Conservation (phyloP, 2,329 filamentous ascomycete genomes). For the Microdochium bolleyi region DNA sequence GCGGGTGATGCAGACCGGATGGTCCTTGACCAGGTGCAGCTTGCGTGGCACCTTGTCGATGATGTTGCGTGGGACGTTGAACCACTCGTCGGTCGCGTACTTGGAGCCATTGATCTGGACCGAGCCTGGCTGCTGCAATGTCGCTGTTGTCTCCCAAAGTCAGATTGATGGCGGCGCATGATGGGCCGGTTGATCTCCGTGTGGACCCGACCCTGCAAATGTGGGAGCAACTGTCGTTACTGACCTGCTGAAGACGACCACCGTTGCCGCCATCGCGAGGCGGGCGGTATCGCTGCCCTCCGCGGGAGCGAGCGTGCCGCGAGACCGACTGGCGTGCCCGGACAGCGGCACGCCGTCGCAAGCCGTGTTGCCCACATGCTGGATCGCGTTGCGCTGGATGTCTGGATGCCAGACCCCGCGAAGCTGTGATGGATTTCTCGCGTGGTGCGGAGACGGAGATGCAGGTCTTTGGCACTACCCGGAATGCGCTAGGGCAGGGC, state of each 20-base stretch:
- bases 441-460: neutral
- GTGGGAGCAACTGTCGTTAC: conserved; percentile 2
- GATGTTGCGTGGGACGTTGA: conserved; percentile 74
- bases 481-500: neutral
- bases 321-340: conserved; percentile 1
- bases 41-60: conserved; percentile 64
- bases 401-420: neutral
- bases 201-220: neutral
- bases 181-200: neutral
- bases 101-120: conserved; percentile 54
- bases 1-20: conserved; percentile 84
- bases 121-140: conserved; percentile 14
- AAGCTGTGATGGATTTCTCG: neutral
- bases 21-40: conserved; percentile 85
- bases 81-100: conserved; percentile 71
- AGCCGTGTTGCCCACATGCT: conserved; percentile 19
- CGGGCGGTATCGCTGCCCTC: conserved; percentile 4
- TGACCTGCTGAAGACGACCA: conserved; percentile 11
- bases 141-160: neutral
- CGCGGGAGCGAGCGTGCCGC: conserved; percentile 8
- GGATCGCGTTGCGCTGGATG: neutral
- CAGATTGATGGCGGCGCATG: conserved; percentile 1
- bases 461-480: neutral
- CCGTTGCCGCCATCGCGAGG: neutral
- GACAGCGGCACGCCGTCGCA: conserved; percentile 10